A percentile compares a stretch with the other conserved stretches of the same genome.
Conservation (phyloP, 1,284 basidiomycete species). For the Ganoderma sp. region DNA sequence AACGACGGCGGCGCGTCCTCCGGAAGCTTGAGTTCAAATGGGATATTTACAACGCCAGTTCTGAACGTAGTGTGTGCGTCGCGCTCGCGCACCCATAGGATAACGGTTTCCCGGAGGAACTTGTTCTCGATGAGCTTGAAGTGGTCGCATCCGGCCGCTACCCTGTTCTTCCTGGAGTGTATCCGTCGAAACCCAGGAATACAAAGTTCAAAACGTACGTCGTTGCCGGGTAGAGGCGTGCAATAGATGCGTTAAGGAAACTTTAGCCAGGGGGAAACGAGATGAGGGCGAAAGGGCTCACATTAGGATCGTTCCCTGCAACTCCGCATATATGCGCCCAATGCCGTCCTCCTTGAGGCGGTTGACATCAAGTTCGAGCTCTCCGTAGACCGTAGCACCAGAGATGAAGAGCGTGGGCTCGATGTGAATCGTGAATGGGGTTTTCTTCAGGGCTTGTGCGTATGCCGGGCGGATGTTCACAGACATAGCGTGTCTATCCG, state of each 20-base stretch:
- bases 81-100: slow-evolving; percentile 16
- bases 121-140: slow-evolving; percentile 21
- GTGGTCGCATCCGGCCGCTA: slow-evolving; percentile 8
- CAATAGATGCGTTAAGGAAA: not conserved
- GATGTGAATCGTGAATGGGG: slow-evolving; percentile 24
- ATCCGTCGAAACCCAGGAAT: not conserved
- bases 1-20: slow-evolving; percentile 25
- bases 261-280: not conserved
- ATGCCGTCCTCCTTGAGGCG: not conserved
- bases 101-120: slow-evolving; percentile 19
- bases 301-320: slow-evolving; percentile 10
- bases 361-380: not conserved
- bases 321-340: not conserved
- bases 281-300: slow-evolving; percentile 2
- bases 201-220: not conserved
- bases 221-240: too few relatives aligned
- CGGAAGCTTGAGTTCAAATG: slow-evolving; percentile 23
- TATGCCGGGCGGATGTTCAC: slow-evolving; percentile 4
- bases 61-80: slow-evolving; percentile 12
- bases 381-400: not conserved
- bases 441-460: slow-evolving; percentile 17
- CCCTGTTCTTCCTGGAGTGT: slow-evolving; percentile 21
- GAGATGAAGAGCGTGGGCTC: slow-evolving; percentile 22
- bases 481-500: not conserved
- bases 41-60: slow-evolving; percentile 15